These are phyloP conservation scores for Spinellus fusiger DNA, from an alignment of 192 early-diverging fungal species.

Conservation along the genomic window DNA sequence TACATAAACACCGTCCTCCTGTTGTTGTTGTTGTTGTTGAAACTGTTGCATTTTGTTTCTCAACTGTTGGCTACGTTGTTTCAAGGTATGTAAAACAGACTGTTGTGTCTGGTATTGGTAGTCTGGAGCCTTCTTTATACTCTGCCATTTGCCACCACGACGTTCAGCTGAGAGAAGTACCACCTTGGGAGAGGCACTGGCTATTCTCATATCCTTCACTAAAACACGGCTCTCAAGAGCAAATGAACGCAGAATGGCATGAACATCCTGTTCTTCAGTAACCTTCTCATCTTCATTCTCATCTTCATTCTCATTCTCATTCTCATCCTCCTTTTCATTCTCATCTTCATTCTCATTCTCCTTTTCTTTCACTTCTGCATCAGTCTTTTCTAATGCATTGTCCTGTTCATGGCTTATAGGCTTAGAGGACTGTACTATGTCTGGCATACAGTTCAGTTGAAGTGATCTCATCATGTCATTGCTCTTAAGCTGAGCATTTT, in stretches of 20 bases:
- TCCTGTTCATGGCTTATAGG: neutral
- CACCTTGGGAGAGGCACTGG: constrained; percentile 47
- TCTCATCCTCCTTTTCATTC: neutral
- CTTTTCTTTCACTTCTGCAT: neutral
- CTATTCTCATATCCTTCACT: constrained; percentile 37
- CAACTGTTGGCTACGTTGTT: constrained; percentile 46
- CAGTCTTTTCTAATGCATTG: too few relatives aligned
- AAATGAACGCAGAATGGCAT: constrained; percentile 25
- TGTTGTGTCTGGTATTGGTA: constrained; percentile 55
- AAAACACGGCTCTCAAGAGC: constrained; percentile 43
- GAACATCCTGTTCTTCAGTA: neutral
- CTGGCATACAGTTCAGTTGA: constrained; percentile 19
- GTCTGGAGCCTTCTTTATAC: constrained; percentile 36
- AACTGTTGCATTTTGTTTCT: constrained; percentile 14
- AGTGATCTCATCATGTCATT: constrained; percentile 40
- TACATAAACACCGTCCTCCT: neutral
- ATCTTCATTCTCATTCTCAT: neutral
- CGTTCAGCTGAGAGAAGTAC: constrained; percentile 33
- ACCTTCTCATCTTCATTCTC: neutral
- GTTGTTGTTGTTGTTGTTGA: neutral
- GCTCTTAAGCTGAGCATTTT: constrained; percentile 78
- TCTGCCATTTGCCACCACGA: constrained; percentile 36
- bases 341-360: neutral
- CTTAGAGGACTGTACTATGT: neutral
- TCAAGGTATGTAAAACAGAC: constrained; percentile 45